Percentiles rank a stretch among this genome's conserved stretches.
Evolutionary conservation across 176 grass and related monocot species (phyloP).

Genomic region (Avena eriantha): DNA sequence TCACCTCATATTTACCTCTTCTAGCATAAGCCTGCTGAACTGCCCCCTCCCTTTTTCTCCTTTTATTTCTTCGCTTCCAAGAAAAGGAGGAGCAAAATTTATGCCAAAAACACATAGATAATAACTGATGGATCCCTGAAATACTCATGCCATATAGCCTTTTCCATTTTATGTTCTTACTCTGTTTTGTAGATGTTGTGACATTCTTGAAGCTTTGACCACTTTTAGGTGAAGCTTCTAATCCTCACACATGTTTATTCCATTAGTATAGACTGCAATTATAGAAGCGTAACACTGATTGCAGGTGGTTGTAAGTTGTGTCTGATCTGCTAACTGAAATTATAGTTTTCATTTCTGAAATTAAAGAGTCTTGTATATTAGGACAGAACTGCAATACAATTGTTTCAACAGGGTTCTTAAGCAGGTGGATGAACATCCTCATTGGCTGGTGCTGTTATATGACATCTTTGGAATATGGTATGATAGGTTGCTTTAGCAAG

Average conservation of each 20-base stretch:
- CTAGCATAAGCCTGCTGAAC: not conserved
- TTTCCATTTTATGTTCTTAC: constrained; percentile 29
- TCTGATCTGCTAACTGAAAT: constrained; percentile 37
- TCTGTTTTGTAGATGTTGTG: constrained; percentile 45
- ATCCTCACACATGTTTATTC: not conserved
- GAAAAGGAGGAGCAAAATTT: not conserved
- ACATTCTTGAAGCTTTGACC: constrained; percentile 34
- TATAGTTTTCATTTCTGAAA: constrained; percentile 48
- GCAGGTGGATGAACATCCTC: constrained; percentile 50
- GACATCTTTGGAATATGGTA: constrained; percentile 63
- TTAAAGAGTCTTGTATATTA: constrained; percentile 58
- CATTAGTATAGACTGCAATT: constrained; percentile 23
- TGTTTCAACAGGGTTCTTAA: constrained; percentile 58
- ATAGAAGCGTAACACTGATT: constrained; percentile 27
- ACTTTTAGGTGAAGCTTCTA: constrained; percentile 47
- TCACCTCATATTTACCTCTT: constrained; percentile 3
- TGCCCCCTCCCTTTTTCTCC: not conserved
- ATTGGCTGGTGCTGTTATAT: constrained; percentile 46
- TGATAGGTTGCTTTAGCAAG: constrained; percentile 56
- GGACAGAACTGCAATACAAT: constrained; percentile 51
- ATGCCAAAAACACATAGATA: not conserved
- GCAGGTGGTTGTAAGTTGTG: constrained; percentile 23
- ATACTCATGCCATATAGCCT: not conserved
- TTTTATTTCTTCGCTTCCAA: not conserved
- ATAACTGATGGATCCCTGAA: not conserved